phyloP scores from a whole-genome alignment of 345 rosid species.

The Dovyalis caffra region DNA sequence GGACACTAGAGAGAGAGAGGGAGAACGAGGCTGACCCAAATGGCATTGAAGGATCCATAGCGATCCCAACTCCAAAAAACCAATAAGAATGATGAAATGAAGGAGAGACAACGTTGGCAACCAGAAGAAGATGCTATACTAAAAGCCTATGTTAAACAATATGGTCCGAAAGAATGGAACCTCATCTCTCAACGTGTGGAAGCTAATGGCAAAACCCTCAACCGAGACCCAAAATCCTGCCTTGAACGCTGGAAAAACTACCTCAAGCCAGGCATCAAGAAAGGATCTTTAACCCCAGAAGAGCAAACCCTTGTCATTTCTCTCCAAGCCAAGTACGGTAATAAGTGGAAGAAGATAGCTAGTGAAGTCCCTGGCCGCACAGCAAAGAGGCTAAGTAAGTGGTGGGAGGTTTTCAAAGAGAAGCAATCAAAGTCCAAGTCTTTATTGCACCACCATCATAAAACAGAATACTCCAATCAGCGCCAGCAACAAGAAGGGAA shows the following conservation, averaged over 20 bases:
- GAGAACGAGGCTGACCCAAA: too few relatives aligned
- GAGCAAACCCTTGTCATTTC: constrained; percentile 89
- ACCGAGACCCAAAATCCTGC: constrained; percentile 95
- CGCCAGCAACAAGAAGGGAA: not conserved
- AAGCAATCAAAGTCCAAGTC: constrained; percentile 40
- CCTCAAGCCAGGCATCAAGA: constrained; percentile 97
- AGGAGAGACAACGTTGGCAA: constrained; percentile 99
- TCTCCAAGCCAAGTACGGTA: constrained; percentile 93
- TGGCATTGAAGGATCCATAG: too few relatives aligned
- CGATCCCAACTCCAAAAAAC: too few relatives aligned
- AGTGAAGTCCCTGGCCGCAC: constrained; percentile 96
- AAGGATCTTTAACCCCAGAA: constrained; percentile 87
- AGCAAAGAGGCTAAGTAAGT: constrained; percentile 89
- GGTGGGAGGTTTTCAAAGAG: constrained; percentile 99
- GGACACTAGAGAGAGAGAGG: too few relatives aligned
- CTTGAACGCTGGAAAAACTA: constrained; percentile 96
- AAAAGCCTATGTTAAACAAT: constrained; percentile 84
- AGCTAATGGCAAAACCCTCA: constrained; percentile 41
- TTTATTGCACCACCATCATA: not conserved
- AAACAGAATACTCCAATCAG: not conserved
- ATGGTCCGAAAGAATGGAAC: constrained; percentile 96
- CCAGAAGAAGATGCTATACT: constrained; percentile 92
- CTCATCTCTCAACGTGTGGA: constrained; percentile 92
- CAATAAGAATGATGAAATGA: constrained; percentile 51
- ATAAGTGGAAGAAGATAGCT: constrained; percentile 99